Base-by-base conservation (phyloP, 2,329 filamentous ascomycete genomes). In the Exophiala viscosa region DNA sequence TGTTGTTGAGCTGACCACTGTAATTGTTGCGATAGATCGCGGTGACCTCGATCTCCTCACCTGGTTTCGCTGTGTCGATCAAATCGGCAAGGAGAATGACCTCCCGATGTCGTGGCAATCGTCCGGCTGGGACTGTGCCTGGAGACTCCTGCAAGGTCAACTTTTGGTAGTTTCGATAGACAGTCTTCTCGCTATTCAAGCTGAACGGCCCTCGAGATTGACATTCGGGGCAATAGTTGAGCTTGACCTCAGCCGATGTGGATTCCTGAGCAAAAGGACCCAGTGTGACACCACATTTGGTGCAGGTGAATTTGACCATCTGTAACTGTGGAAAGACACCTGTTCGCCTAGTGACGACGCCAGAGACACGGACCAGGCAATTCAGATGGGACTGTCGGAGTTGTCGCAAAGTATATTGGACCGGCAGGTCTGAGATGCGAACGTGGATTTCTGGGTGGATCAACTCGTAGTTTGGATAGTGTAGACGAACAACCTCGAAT, bases 121-220 rank as follows among this genome's bases (percentile, higher is more conserved):
- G 91, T 65, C 93, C 93, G 33, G 95, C 91, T 3, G 93, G 95
- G 2, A 99, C 93, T 5, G 93, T 97, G 49, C 93, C 95, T 3
- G 93, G 93, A 0, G 95, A 96, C 70, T 99, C 93, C 67, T 99
- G 93, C 10, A 99, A 80, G 0, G 93, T 99, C 63, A 99, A 78
- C 68, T 96, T 99, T 70, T 99, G 93, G 73, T 96, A 99, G 71
- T 99, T 99, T 58, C 93, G 87, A 74, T 99, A 99, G 13, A 99
- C 88, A 0, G 93, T 99, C 77, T 96, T 95, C 69, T 97, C 93
- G 3, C 90, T 93, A 73, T 97, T 97, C 60, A 99, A 77, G 0
- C 86, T 95, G 67, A 99, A 99, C 0, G 93, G 95, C 0, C 93
- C 93, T 36, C 90, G 85, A 35, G 90, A 95, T 73, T 97, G 92